Evolutionary conservation across 2,329 filamentous ascomycete species (phyloP).

Genomic region (Neonectria neomacrospora): DNA sequence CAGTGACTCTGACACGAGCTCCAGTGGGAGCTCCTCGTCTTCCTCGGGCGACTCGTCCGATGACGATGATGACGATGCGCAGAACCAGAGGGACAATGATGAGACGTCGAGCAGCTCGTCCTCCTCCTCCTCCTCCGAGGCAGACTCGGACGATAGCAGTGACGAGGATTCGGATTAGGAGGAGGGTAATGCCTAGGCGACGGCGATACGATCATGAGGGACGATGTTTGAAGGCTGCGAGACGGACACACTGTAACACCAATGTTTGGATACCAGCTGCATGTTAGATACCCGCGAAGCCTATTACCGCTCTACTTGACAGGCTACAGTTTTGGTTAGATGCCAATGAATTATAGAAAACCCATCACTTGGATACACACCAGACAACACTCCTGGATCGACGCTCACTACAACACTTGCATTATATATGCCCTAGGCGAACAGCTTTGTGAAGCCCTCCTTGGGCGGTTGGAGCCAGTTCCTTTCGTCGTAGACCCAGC

Average conservation of each 20-base stretch:
- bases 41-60: slow-evolving; percentile 51
- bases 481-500: slow-evolving; percentile 78
- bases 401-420: slow-evolving; percentile 2
- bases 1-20: slow-evolving; percentile 48
- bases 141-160: slow-evolving; percentile 48
- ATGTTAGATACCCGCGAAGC: slow-evolving; percentile 41
- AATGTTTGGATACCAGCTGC: slow-evolving; percentile 32
- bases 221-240: slow-evolving; percentile 22
- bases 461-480: slow-evolving; percentile 94
- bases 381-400: not conserved
- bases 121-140: slow-evolving; percentile 49
- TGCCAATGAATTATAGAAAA: slow-evolving; percentile 14
- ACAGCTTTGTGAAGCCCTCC: slow-evolving; percentile 80
- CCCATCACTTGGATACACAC: slow-evolving; percentile 11
- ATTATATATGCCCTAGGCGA: slow-evolving; percentile 43
- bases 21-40: slow-evolving; percentile 50
- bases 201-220: slow-evolving; percentile 23
- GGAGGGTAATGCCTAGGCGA: slow-evolving; percentile 29
- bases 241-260: slow-evolving; percentile 41
- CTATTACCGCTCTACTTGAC: slow-evolving; percentile 24
- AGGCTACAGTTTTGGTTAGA: slow-evolving; percentile 25
- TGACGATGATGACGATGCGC: slow-evolving; percentile 44
- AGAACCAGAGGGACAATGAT: slow-evolving; percentile 43
- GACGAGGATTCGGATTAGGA: slow-evolving; percentile 41
- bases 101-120: slow-evolving; percentile 56